Evolutionary conservation across 495 filamentous ascomycete species (phyloP).

Genomic region (Parachaetomium inaequale): DNA sequence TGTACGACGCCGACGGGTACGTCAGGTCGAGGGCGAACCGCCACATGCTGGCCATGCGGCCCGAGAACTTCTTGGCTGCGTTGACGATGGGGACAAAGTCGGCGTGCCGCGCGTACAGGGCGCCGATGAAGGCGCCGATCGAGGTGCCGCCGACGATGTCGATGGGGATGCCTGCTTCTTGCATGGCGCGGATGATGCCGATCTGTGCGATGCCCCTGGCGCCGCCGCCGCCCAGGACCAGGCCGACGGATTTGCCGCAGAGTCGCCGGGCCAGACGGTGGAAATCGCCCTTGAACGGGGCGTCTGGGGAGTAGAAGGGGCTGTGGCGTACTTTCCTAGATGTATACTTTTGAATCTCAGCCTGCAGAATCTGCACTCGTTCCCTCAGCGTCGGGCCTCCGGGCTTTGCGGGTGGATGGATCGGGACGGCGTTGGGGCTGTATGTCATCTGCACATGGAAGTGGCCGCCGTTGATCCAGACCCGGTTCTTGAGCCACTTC

Average conservation of each 20-base stretch:
- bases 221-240: slow-evolving; percentile 91
- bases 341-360: slow-evolving; percentile 96
- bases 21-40: slow-evolving; percentile 92
- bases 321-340: slow-evolving; percentile 79
- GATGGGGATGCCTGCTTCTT: slow-evolving; percentile 94
- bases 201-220: slow-evolving; percentile 88
- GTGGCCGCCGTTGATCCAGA: slow-evolving; percentile 99
- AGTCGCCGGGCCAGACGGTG: slow-evolving; percentile 86
- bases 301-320: slow-evolving; percentile 84
- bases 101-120: slow-evolving; percentile 90
- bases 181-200: slow-evolving; percentile 89
- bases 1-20: slow-evolving; percentile 92
- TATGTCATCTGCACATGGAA: slow-evolving; percentile 97
- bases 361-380: slow-evolving; percentile 88
- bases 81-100: slow-evolving; percentile 97
- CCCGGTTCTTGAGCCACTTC: slow-evolving; percentile 84
- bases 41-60: slow-evolving; percentile 97
- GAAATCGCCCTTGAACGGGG: slow-evolving; percentile 93
- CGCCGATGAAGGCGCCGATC: slow-evolving; percentile 96
- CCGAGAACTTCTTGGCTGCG: slow-evolving; percentile 92
- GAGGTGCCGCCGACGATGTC: slow-evolving; percentile 96
- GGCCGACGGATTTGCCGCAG: slow-evolving; percentile 89
- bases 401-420: slow-evolving; percentile 70
- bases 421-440: slow-evolving; percentile 69
- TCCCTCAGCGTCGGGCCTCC: slow-evolving; percentile 87